Evolutionary conservation across 352 stramenopile genomes (phyloP), one percentile per base, ranked within the genome.

Genomic region (Pythium pyrilobum): DNA sequence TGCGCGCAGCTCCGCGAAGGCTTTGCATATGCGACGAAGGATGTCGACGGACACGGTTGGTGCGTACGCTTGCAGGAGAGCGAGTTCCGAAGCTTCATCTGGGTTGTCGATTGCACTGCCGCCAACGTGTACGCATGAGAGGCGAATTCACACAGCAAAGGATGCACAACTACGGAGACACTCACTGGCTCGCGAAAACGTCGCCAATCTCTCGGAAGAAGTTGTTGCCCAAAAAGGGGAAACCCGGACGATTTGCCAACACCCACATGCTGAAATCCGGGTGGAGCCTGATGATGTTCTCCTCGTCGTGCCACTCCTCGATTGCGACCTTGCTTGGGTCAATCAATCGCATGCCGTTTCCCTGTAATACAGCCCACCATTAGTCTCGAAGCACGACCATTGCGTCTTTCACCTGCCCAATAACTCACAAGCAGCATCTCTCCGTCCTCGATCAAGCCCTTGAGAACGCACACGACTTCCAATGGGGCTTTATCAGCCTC

Each of bases 181-280:
- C 76, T 34, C 79, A 91, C 80, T 97, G 82, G 65, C 76, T 95
- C 2, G 89, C 82, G 69, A 98, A 98, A 29, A 95, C 82, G 60
- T 98, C 96, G 21, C 89, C 89, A 51, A 98, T 96, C 62, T 97
- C 87, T 6, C 79, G 66, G 64, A 96, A 97, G 28, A 98, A 95
- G 54, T 98, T 96, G 77, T 99, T 98, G n/a, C 96, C 96, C 29
- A 97, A 74, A 67, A 99, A 99, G 12, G 96, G 96, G 58, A 89
- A 98, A 0, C 93, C 93, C n/a, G 96, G 87, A 24, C 89, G 85
- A 62, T 99, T 99, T n/a, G 92, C 92, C 3, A 99, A 64, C 13
- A 96, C 89, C 79, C 92, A 96, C 60, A 98, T 84, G 20, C 74
- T 72, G 59, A 98, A 98, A 42, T 97, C 78, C 0, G 85, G 79